These are phyloP conservation scores for Raphidocelis subcapitata DNA, from an alignment of 139 green algal genomes.

Conservation along the genomic window DNA sequence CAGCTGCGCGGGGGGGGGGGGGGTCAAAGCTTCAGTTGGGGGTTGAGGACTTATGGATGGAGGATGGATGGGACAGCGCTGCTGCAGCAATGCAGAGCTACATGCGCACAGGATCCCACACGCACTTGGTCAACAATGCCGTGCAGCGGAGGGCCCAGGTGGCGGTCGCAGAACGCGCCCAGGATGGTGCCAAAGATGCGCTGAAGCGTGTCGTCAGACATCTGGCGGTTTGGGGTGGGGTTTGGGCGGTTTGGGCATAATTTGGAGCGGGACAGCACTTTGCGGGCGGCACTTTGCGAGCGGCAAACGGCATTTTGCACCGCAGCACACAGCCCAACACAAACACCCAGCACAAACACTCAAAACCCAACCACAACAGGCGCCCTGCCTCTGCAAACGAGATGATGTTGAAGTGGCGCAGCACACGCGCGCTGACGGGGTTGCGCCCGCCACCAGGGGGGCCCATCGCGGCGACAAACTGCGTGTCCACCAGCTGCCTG, in stretches of 20 bases:
- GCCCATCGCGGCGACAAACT: conserved; percentile 87
- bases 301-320: too few relatives aligned
- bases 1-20: conserved; percentile 62
- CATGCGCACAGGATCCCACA: neutral
- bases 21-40: too few relatives aligned
- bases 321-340: too few relatives aligned
- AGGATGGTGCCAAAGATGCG: conserved; percentile 88
- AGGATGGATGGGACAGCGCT: too few relatives aligned
- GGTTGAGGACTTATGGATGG: too few relatives aligned
- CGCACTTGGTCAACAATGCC: neutral
- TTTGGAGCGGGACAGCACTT: too few relatives aligned
- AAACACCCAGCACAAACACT: too few relatives aligned
- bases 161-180: conserved; percentile 53
- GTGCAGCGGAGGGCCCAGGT: neutral
- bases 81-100: too few relatives aligned
- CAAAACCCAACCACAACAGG: too few relatives aligned
- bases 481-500: conserved; percentile 82
- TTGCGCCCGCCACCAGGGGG: conserved; percentile 75
- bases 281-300: too few relatives aligned
- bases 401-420: conserved; percentile 90
- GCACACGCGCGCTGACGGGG: conserved; percentile 61
- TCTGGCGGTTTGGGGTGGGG: conserved; percentile 24
- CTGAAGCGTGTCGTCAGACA: conserved; percentile 76
- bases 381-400: conserved; percentile 85
- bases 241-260: too few relatives aligned